Evolutionary conservation across 345 rosid genomes (phyloP).

Genomic region (Camelina sativa): DNA sequence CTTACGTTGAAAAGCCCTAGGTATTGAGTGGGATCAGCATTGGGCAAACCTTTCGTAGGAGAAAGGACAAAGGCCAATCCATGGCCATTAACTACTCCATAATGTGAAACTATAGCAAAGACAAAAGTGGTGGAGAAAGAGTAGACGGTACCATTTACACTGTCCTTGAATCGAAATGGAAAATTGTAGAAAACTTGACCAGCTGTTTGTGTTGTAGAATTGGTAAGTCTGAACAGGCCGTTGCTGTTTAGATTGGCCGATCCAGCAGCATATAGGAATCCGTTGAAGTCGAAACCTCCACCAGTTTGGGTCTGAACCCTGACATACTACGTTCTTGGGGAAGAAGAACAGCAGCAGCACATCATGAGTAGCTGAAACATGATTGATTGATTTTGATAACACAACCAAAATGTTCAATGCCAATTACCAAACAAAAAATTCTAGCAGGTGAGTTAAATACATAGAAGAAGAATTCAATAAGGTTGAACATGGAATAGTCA

Average conservation of each 20-base stretch:
- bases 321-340: conserved; percentile 16
- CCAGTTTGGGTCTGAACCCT: conserved; percentile 8
- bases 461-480: not conserved
- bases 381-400: not conserved
- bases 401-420: not conserved
- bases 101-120: not conserved
- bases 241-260: conserved; percentile 40
- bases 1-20: conserved; percentile 2
- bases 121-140: conserved; percentile 39
- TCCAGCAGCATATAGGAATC: conserved; percentile 41
- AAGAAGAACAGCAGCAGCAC: not conserved
- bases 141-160: not conserved
- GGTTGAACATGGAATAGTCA: not conserved
- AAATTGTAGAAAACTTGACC: conserved; percentile 51
- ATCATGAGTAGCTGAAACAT: conserved; percentile 5
- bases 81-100: too few species aligned
- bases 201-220: conserved; percentile 19
- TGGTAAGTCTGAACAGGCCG: conserved; percentile 23
- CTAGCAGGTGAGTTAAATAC: not conserved
- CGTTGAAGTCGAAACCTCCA: conserved; percentile 46
- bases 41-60: conserved; percentile 18
- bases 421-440: not conserved
- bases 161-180: conserved; percentile 49
- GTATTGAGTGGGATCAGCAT: not conserved
- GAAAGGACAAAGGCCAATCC: conserved; percentile 34